Evolutionary conservation across 345 rosid genomes (phyloP).

Genomic region (Rhodamnia rubescens): DNA sequence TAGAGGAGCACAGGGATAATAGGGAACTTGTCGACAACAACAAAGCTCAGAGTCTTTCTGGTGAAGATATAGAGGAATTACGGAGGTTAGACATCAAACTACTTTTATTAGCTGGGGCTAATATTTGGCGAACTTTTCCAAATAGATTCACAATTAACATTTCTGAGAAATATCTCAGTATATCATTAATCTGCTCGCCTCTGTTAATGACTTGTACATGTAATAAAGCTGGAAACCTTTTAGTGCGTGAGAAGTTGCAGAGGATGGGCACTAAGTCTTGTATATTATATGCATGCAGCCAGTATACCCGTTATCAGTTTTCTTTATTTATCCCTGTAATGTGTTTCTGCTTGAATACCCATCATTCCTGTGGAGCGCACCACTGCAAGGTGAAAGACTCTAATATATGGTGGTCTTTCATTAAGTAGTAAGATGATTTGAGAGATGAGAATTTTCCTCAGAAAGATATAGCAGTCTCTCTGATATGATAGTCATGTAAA

Average conservation of each 20-base stretch:
- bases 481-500: background rate
- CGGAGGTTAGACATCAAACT: constrained; percentile 31
- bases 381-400: background rate
- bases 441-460: background rate
- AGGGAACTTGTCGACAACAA: constrained; percentile 69
- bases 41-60: constrained; percentile 64
- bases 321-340: background rate
- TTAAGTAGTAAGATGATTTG: background rate
- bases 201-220: background rate
- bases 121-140: background rate
- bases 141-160: background rate
- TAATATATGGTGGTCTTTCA: background rate
- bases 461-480: background rate
- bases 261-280: background rate
- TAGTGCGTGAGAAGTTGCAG: background rate
- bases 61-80: constrained; percentile 80
- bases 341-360: background rate
- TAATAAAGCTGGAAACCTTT: background rate
- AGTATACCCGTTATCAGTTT: background rate
- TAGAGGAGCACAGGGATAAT: constrained; percentile 55
- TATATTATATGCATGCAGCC: background rate
- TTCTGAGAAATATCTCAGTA: background rate
- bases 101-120: background rate
- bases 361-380: background rate
- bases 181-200: background rate